Conservation (phyloP, 257 asterid genomes). For the Paulownia fortunei region DNA sequence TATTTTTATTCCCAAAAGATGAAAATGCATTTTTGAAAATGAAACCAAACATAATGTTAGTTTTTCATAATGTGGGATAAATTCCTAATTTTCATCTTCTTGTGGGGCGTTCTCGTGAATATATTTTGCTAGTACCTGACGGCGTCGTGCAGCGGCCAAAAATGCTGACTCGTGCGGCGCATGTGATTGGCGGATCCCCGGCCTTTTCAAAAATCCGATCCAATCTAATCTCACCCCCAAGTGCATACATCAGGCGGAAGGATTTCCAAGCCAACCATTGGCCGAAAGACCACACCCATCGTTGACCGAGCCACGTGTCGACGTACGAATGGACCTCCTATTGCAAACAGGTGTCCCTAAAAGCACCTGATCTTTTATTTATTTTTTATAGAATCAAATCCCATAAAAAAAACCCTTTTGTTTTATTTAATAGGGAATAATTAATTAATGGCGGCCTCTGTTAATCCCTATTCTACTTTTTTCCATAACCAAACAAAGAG, state of each 20-base stretch:
- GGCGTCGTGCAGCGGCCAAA: slow-evolving; percentile 34
- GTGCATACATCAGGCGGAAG: neutral
- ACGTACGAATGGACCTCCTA: slow-evolving; percentile 35
- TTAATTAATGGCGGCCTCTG: slow-evolving; percentile 22
- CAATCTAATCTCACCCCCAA: slow-evolving; percentile 27
- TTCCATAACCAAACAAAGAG: slow-evolving; percentile 27
- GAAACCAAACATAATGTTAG: too few relatives aligned
- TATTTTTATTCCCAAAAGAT: too few relatives aligned
- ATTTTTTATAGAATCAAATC: slow-evolving; percentile 23
- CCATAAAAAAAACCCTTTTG: neutral
- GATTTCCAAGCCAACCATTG: neutral
- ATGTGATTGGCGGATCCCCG: slow-evolving; percentile 27
- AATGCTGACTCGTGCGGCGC: slow-evolving; percentile 28
- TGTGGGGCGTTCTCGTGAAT: neutral
- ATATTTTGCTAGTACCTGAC: slow-evolving; percentile 19
- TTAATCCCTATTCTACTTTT: slow-evolving; percentile 24
- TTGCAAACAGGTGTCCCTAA: slow-evolving; percentile 27
- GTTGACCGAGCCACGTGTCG: slow-evolving; percentile 34
- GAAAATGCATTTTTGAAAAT: too few relatives aligned
- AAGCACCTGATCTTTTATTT: slow-evolving; percentile 21
- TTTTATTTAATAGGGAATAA: neutral
- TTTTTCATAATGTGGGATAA: too few relatives aligned
- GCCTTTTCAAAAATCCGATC: neutral
- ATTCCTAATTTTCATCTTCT: neutral
- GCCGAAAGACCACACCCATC: neutral